phyloP scores from a whole-genome alignment of 768 basidiomycete genomes.

The Calocera viscosa region DNA sequence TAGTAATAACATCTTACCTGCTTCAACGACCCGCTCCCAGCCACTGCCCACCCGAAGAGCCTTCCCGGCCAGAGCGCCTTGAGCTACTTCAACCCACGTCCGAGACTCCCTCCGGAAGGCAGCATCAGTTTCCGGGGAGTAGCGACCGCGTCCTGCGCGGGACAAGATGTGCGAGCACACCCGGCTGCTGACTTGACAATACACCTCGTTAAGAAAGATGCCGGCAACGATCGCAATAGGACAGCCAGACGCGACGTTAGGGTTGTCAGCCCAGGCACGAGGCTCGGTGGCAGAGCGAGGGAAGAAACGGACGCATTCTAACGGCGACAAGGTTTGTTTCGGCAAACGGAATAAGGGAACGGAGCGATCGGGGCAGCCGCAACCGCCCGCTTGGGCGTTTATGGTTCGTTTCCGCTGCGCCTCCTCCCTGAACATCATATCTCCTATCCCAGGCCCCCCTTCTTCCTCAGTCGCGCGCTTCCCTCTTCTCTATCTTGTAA shows the following conservation, averaged over 20 bases:
- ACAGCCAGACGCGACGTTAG: constrained; percentile 67
- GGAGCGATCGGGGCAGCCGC: not conserved
- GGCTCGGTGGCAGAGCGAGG: constrained; percentile 48
- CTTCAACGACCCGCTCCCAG: constrained; percentile 62
- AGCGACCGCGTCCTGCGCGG: constrained; percentile 53
- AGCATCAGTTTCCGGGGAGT: constrained; percentile 48
- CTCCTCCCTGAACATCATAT: constrained; percentile 1
- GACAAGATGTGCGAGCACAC: constrained; percentile 70
- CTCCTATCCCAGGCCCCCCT: not conserved
- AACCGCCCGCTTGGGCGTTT: not conserved
- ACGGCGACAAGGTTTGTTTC: constrained; percentile 7
- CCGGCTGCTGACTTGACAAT: constrained; percentile 58
- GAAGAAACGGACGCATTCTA: constrained; percentile 23
- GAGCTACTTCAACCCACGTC: constrained; percentile 72
- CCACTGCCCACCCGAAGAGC: constrained; percentile 36
- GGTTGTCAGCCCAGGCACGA: constrained; percentile 64
- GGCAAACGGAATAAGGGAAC: constrained; percentile 1
- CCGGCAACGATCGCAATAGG: constrained; percentile 52
- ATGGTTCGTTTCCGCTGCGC: not conserved
- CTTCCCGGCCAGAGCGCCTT: constrained; percentile 40
- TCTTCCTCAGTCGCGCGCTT: not conserved
- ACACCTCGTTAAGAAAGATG: constrained; percentile 46
- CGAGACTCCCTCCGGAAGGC: constrained; percentile 57
- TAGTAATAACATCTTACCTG: constrained; percentile 55
- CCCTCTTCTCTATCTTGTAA: not conserved